Evolutionary conservation across 2,329 filamentous ascomycete species (phyloP), one percentile per base, ranked within the genome.

Genomic region (Alternaria hordeiaustralica): DNA sequence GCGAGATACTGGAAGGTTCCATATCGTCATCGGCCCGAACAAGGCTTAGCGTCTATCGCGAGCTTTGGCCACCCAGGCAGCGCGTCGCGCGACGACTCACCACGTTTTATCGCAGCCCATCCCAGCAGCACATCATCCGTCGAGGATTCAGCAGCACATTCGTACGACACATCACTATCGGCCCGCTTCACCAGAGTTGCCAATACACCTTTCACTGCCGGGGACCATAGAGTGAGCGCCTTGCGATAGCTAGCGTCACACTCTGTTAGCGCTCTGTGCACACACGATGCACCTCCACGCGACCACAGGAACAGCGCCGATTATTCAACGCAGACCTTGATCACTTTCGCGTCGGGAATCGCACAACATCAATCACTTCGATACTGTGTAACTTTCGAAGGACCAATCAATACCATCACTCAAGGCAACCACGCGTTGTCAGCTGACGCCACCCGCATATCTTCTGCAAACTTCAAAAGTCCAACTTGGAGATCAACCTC

Each of bases 371-470:
- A 47, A 54, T 33, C 45, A 43, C 57, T 63, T 63, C 51, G 49
- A 41, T 57, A 44, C 56, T 18, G 21, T 47, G 25, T 33, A 51
- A 47, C 25, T 21, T 23, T 28, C 47, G 28, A 25, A 46, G 25
- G 11, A 12, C 28, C 54, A 43, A 51, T 45, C 36, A 36, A 18
- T n/a, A 18, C 49, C 28, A 36, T 25, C 49, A 53, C 18, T 33
- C 30, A 68, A 74, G 70, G 72, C 75, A 77, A 62, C 71, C 68
- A 60, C 68, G 43, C 66, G 62, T 64, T 63, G 62, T 71, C 73
- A 71, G 64, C 67, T 73, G 68, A 69, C 72, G 65, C 70, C 71
- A 70, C 63, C 28, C 41, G 41, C 26, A 55, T 45, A 47, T 49
- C 46, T 58, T 30, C 49, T n/a, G 55, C 49, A 46, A 45, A 47